phyloP scores from a whole-genome alignment of 305 asterid species.

The Fraxinus albicans region DNA sequence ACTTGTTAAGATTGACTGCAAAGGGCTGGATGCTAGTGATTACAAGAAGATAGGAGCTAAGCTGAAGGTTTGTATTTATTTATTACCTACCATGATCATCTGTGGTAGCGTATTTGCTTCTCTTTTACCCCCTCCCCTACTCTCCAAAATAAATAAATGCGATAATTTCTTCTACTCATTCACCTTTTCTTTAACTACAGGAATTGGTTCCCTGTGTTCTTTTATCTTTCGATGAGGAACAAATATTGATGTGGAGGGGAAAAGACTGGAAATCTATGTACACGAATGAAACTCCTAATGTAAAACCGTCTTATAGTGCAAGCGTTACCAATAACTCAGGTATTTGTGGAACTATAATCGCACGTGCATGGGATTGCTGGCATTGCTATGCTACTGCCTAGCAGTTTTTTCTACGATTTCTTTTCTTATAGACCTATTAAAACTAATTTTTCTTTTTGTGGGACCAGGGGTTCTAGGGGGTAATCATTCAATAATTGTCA shows the following conservation, averaged over 20 bases:
- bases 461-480: not conserved
- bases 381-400: not conserved
- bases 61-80: constrained; percentile 55
- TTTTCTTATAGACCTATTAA: not conserved
- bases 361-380: not conserved
- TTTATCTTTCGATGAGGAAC: constrained; percentile 82
- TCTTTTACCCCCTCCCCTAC: not conserved
- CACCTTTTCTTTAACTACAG: constrained; percentile 38
- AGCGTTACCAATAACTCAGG: constrained; percentile 43
- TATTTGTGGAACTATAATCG: constrained; percentile 16
- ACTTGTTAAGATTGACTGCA: constrained; percentile 82
- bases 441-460: not conserved
- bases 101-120: not conserved
- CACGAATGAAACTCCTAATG: constrained; percentile 32
- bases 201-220: constrained; percentile 90
- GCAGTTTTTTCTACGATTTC: not conserved
- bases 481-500: not conserved
- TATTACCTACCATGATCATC: not conserved
- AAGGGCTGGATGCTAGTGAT: constrained; percentile 87
- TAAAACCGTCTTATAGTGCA: constrained; percentile 30
- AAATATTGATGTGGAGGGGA: constrained; percentile 94
- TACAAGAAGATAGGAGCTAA: constrained; percentile 95
- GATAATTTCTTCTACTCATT: not conserved
- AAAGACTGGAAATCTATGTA: constrained; percentile 77
- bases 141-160: not conserved